phyloP scores from a whole-genome alignment of 345 rosid species.

The Luvunga scandens region DNA sequence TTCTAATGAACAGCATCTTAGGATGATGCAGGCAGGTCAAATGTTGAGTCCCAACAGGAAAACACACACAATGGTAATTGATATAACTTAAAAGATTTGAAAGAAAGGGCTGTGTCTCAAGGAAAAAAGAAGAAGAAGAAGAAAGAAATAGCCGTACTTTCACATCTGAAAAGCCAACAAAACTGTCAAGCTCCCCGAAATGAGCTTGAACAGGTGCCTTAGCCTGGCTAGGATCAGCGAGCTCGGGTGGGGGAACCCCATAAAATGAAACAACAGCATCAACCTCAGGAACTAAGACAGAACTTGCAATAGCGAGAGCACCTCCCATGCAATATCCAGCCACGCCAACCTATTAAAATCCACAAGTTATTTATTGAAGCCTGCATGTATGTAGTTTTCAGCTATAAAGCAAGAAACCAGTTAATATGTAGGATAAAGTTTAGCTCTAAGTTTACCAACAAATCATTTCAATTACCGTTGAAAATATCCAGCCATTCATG shows the following conservation, averaged over 20 bases:
- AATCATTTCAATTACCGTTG: neutral
- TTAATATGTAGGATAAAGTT: neutral
- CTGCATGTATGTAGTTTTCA: neutral
- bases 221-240: conserved; percentile 81
- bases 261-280: conserved; percentile 90
- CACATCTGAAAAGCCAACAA: conserved; percentile 83
- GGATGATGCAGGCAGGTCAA: neutral
- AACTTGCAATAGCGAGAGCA: conserved; percentile 85
- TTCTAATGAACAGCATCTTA: neutral
- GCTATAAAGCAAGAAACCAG: neutral
- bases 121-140: too few species aligned
- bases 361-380: conserved; percentile 6
- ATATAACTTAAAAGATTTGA: neutral
- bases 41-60: neutral
- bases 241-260: conserved; percentile 77
- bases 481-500: neutral
- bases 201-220: conserved; percentile 90
- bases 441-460: neutral
- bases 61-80: neutral
- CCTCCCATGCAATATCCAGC: conserved; percentile 98
- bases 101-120: conserved; percentile 1
- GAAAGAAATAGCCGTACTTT: conserved; percentile 41
- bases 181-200: conserved; percentile 85
- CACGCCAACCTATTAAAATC: conserved; percentile 70
- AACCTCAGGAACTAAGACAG: conserved; percentile 82